Conservation (phyloP, 140 eudicot genomes). For the Ambrosia hybrid region DNA sequence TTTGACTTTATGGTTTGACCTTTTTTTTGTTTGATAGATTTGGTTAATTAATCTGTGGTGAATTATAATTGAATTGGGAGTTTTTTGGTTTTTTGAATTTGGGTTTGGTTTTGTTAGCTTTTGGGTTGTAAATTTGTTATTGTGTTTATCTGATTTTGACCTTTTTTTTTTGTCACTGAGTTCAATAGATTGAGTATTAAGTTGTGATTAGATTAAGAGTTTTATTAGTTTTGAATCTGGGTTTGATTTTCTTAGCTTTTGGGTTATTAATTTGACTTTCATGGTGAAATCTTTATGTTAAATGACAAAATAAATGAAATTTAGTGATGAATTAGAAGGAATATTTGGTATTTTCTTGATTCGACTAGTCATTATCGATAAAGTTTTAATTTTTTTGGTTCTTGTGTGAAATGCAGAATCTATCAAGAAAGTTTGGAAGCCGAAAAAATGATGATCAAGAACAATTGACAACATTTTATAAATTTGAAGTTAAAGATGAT, state of each 20-base stretch:
- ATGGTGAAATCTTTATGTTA: not conserved
- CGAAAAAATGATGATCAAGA: slow-evolving; percentile 31
- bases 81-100: no score
- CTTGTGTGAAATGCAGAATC: slow-evolving; percentile 40
- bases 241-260: slow-evolving; percentile 11
- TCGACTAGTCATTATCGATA: not conserved
- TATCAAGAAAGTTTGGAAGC: slow-evolving; percentile 39
- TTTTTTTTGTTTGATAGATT: no score
- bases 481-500: slow-evolving; percentile 22
- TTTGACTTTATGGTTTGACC: no score
- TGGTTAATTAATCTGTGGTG: no score
- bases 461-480: slow-evolving; percentile 29
- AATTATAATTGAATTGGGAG: no score
- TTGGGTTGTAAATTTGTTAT: not conserved
- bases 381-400: slow-evolving; percentile 18
- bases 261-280: not conserved
- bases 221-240: slow-evolving; percentile 1
- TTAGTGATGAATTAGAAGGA: not conserved
- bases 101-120: no score
- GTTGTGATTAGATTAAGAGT: not conserved
- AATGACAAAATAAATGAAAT: not conserved
- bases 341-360: not conserved
- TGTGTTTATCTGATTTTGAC: slow-evolving; percentile 6
- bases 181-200: not conserved
- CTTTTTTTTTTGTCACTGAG: not conserved